These are phyloP conservation scores for Paramecium pentaurelia DNA, from an alignment of 73 alveolate genomes.

Conservation along the genomic window DNA sequence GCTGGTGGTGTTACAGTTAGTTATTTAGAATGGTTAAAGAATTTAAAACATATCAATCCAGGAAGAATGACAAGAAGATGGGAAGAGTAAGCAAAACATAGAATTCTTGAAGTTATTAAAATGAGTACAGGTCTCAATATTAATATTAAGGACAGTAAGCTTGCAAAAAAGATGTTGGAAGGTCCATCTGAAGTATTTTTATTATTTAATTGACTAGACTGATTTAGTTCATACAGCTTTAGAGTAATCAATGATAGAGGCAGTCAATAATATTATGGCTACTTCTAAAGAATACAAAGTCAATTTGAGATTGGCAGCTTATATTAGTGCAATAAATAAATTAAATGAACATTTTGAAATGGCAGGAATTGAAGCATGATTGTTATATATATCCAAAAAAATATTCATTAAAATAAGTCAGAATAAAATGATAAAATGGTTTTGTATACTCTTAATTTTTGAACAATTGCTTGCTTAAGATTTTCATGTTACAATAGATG, in stretches of 20 bases:
- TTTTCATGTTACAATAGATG: background rate
- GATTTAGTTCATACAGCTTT: slow-evolving; percentile 63
- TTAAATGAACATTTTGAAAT: slow-evolving; percentile 61
- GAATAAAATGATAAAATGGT: background rate
- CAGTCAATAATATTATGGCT: slow-evolving; percentile 37
- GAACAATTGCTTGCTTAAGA: background rate
- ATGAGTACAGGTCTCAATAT: slow-evolving; percentile 52
- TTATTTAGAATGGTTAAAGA: slow-evolving; percentile 89
- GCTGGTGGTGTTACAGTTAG: slow-evolving; percentile 92
- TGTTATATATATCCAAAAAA: background rate
- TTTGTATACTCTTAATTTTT: background rate
- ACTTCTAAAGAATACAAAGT: slow-evolving; percentile 53
- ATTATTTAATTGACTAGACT: slow-evolving; percentile 59
- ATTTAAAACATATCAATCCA: slow-evolving; percentile 74
- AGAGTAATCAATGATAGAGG: slow-evolving; percentile 60
- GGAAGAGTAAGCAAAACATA: slow-evolving; percentile 67
- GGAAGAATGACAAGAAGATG: slow-evolving; percentile 84
- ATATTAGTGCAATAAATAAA: slow-evolving; percentile 72
- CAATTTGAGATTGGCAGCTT: slow-evolving; percentile 78
- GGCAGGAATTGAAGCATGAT: slow-evolving; percentile 51
- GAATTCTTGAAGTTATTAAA: slow-evolving; percentile 43
- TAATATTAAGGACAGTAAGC: slow-evolving; percentile 49
- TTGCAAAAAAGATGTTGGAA: slow-evolving; percentile 51
- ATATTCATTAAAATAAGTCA: background rate
- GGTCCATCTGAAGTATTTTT: slow-evolving; percentile 73